phyloP scores from a whole-genome alignment of 768 basidiomycete genomes.

The Rubroboletus satanas region DNA sequence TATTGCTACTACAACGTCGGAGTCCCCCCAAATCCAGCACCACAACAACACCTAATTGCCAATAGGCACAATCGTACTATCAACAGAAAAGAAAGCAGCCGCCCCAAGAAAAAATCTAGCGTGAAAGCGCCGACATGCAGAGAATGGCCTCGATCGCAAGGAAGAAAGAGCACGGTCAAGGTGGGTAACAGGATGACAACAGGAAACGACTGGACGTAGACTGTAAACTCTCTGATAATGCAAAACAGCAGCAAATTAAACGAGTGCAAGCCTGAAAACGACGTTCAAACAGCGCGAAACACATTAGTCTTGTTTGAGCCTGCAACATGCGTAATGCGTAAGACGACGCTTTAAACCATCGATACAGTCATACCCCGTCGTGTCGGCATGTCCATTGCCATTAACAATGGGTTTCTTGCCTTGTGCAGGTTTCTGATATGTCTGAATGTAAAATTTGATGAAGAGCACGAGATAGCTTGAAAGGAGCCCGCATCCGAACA shows the following conservation, averaged over 20 bases:
- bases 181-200: slow-evolving; percentile 14
- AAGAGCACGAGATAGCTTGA: slow-evolving; percentile 91
- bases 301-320: slow-evolving; percentile 35
- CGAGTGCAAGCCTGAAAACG: not conserved
- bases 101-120: slow-evolving; percentile 12
- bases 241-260: slow-evolving; percentile 14
- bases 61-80: slow-evolving; percentile 9
- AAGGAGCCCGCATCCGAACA: slow-evolving; percentile 85
- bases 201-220: slow-evolving; percentile 13
- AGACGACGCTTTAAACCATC: not conserved
- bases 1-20: slow-evolving; percentile 1
- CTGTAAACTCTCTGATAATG: slow-evolving; percentile 6
- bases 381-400: slow-evolving; percentile 44
- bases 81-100: slow-evolving; percentile 2
- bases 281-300: not conserved
- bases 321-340: slow-evolving; percentile 9
- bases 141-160: slow-evolving; percentile 15
- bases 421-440: slow-evolving; percentile 65
- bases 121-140: slow-evolving; percentile 9
- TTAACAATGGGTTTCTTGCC: slow-evolving; percentile 33
- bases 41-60: slow-evolving; percentile 3
- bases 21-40: slow-evolving; percentile 1
- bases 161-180: slow-evolving; percentile 11
- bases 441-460: slow-evolving; percentile 91
- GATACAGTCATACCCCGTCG: slow-evolving; percentile 26